Evolutionary conservation across 169 alveolate species (phyloP), one percentile per base, ranked within the genome.

Genomic region (Plasmodium billcollinsi): DNA sequence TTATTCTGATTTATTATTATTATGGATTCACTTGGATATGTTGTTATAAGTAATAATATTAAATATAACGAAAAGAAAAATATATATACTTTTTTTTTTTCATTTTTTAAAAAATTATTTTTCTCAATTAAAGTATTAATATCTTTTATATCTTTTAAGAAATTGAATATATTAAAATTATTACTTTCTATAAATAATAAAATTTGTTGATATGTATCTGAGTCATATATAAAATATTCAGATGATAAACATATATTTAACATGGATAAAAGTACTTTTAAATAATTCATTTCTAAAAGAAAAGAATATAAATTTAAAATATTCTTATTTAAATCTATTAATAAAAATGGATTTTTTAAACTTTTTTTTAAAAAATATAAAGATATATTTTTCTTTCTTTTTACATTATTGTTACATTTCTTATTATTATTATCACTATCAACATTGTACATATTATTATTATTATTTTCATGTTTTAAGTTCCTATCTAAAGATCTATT

Each of bases 171-270:
- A n/a, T 63, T 43, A 39, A 83, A 15, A 70, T 70, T 58, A 18
- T 83, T 67, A 58, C 43, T 71, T 29, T 83, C 80, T 20, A 67
- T 47, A 62, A 69, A 70, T 18, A 59, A 26, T 54, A 83, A 43
- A 47, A 83, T 70, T 5, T 83, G 61, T 49, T 83, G 56, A 33
- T 56, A 73, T 15, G 59, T 24, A 14, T 70, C 74, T 2, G 12
- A 29, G 54, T 63, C 70, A 73, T 83, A 83, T 2, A 83, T 70
- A 83, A 83, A 83, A 43, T 71, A 67, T 62, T 83, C 91, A 2
- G 86, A 33, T 8, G 91, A 83, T 2, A 83, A 29, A 50, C 86
- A 83, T 15, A 63, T 83, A 18, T 83, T 83, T 49, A 83, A 9
- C 67, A 83, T 69, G 2, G 73, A 83, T 21, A 83, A 63, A 5